Evolutionary conservation across 768 basidiomycete species (phyloP), one percentile per base, ranked within the genome.

Genomic region (Leccinum barrowsii): DNA sequence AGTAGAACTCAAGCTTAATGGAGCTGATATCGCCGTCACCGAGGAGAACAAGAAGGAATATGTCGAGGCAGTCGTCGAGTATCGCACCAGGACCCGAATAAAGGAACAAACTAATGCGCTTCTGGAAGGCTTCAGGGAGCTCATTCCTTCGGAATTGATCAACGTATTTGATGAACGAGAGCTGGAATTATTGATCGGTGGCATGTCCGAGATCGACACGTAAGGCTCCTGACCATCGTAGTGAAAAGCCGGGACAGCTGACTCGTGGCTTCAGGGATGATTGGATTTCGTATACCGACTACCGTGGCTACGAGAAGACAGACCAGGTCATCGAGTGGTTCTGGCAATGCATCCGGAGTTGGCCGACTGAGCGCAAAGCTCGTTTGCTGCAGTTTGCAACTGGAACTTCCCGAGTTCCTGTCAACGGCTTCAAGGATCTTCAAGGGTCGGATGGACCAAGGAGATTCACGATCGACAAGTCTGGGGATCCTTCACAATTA

Each of bases 321-420:
- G 91, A 92, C 68, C 86, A 90, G 68, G 88, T 91, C 59, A 92
- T 95, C 62, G 89, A 92, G 67, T 95, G 94, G 94, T 96, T 96
- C 80, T 95, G 94, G 94, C 86, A 94, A 71, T 90, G 88, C 66
- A 83, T 96, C 55, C 86, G 89, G 37, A 85, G 87, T 34, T 96
- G 94, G 94, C 90, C 94, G 8, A 80, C 90, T 0, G 94, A 96
- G 71, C 83, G 90, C 63, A 94, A 94, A 71, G 88, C 89, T 42
- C 85, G 92, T 13, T 73, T 94, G 37, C 75, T 95, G 19, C 93
- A 94, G 71, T 96, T 96, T 73, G 90, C 91, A 5, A 94, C 92
- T 2, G 88, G 88, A 19, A 90, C 88, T 2, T 90, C 89, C n/a
- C 79, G 89, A 60, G 83, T 90, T 22, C 88, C 94, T 11, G 93